These are phyloP conservation scores for Coffea humblotiana DNA, from an alignment of 305 asterid genomes.

Conservation along the genomic window DNA sequence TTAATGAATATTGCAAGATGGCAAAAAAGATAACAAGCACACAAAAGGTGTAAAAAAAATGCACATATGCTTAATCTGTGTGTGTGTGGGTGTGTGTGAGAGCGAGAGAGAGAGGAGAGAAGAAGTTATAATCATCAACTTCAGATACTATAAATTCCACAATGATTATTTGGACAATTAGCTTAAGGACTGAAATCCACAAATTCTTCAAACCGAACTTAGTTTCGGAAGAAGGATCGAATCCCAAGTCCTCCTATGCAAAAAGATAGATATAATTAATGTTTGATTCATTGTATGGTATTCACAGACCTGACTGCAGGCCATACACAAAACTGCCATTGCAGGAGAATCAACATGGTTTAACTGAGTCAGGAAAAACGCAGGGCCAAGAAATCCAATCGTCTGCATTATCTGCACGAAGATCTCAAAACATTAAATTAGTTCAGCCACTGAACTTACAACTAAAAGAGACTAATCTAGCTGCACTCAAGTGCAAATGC, in stretches of 20 bases:
- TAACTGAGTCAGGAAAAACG: conserved; percentile 89
- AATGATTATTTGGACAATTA: not conserved
- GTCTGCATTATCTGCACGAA: conserved; percentile 79
- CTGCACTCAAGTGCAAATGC: not conserved
- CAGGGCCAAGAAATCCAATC: conserved; percentile 87
- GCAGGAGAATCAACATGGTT: conserved; percentile 86
- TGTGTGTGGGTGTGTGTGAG: not conserved
- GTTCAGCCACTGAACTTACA: conserved; percentile 14
- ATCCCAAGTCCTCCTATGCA: not conserved
- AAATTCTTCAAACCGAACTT: not conserved
- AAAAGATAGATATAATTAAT: not conserved
- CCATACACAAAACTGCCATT: conserved; percentile 85
- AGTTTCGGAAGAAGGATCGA: not conserved
- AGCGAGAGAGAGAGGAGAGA: not conserved
- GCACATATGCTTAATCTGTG: no score
- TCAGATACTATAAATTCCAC: not conserved
- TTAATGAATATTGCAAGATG: not conserved
- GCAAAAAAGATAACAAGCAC: not conserved
- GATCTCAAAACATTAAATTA: conserved; percentile 2
- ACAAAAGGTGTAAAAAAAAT: not conserved
- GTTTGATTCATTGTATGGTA: not conserved
- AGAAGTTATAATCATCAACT: not conserved
- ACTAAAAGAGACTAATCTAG: not conserved
- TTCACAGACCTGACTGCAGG: conserved; percentile 83
- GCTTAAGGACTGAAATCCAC: not conserved